Conservation (phyloP, 352 stramenopile genomes). For the Globisporangium parvum region DNA sequence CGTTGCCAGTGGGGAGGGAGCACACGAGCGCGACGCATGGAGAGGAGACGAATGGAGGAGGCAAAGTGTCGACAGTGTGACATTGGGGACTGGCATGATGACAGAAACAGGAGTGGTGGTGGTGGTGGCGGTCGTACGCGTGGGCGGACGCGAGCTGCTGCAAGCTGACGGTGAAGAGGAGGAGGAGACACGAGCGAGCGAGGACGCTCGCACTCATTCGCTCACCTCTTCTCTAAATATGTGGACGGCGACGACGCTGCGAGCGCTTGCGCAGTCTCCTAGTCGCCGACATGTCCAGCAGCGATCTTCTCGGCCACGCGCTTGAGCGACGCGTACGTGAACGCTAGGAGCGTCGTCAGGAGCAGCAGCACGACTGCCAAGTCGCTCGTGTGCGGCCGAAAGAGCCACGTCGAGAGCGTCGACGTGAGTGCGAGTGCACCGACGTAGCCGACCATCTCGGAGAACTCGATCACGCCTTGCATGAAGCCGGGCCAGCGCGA, state of each 20-base stretch:
- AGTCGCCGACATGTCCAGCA: background rate
- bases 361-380: slow-evolving; percentile 61
- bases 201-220: too few species aligned
- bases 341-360: slow-evolving; percentile 44
- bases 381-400: slow-evolving; percentile 40
- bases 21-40: too few species aligned
- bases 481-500: slow-evolving; percentile 37
- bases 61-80: too few species aligned
- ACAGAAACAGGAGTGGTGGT: too few species aligned
- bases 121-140: too few species aligned
- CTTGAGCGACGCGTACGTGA: slow-evolving; percentile 47
- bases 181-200: too few species aligned
- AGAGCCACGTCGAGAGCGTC: slow-evolving; percentile 57
- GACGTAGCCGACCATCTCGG: slow-evolving; percentile 48
- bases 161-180: too few species aligned
- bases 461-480: slow-evolving; percentile 39
- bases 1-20: too few species aligned
- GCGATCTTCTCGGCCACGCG: slow-evolving; percentile 19
- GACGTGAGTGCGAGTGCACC: slow-evolving; percentile 44
- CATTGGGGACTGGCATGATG: too few species aligned
- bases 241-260: slow-evolving; percentile 1
- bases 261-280: too few species aligned
- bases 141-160: too few species aligned
- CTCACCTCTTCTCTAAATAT: slow-evolving; percentile 5
- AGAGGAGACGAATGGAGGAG: too few species aligned